phyloP scores from a whole-genome alignment of 2,329 filamentous ascomycete genomes.

The Pezicula radicicola region DNA sequence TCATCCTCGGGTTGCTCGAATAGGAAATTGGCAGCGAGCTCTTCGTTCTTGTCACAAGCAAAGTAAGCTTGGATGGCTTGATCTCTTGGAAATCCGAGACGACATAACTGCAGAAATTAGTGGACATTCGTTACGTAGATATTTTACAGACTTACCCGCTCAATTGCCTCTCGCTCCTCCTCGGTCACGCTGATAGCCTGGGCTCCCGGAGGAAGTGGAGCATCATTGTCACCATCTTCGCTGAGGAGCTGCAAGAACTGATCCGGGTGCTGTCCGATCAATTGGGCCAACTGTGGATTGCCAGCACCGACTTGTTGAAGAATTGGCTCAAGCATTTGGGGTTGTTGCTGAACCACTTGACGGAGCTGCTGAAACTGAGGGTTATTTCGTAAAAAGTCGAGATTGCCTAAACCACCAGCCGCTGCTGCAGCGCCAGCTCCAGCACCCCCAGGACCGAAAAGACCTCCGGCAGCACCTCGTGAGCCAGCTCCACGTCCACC shows the following conservation, averaged over 20 bases:
- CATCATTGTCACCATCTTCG: slow-evolving; percentile 83
- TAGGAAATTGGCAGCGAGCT: slow-evolving; percentile 94
- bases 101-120: slow-evolving; percentile 63
- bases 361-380: slow-evolving; percentile 97
- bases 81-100: slow-evolving; percentile 88
- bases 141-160: slow-evolving; percentile 62
- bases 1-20: slow-evolving; percentile 96
- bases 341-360: slow-evolving; percentile 95
- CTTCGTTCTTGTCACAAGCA: slow-evolving; percentile 98
- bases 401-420: slow-evolving; percentile 63
- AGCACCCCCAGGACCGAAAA: slow-evolving; percentile 47
- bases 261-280: slow-evolving; percentile 89
- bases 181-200: slow-evolving; percentile 90
- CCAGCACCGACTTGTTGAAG: slow-evolving; percentile 92
- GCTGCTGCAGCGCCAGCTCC: slow-evolving; percentile 39
- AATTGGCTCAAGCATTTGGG: slow-evolving; percentile 97
- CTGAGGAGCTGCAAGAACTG: slow-evolving; percentile 89
- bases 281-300: slow-evolving; percentile 88
- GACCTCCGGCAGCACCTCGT: slow-evolving; percentile 40
- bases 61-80: slow-evolving; percentile 98
- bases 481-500: slow-evolving; percentile 40
- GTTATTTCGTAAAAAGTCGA: slow-evolving; percentile 93
- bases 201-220: slow-evolving; percentile 79
- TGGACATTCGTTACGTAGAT: background rate
- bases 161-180: slow-evolving; percentile 95